A percentile compares a stretch with the other conserved stretches of the same genome.
These are phyloP conservation scores for Porpolomopsis calyptriformis DNA, from an alignment of 768 basidiomycete genomes.

Conservation along the genomic window DNA sequence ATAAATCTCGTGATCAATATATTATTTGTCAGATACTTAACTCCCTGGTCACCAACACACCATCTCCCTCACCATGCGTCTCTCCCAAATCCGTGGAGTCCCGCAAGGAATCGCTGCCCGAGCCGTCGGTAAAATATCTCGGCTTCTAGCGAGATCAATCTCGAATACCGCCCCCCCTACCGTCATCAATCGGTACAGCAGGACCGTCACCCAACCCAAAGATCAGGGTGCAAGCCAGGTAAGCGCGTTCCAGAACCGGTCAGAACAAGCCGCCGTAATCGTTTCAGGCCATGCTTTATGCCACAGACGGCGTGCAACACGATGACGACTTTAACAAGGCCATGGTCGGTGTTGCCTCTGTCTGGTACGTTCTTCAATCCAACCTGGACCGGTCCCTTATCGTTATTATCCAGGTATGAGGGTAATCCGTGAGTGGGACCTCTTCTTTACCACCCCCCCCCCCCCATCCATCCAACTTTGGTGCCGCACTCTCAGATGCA, in stretches of 20 bases:
- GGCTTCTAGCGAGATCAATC: constrained; percentile 19
- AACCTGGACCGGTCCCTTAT: not conserved
- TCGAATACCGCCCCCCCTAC: constrained; percentile 30
- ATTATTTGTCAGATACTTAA: too few relatives aligned
- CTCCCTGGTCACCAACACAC: too few relatives aligned
- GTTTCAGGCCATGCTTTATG: constrained; percentile 90
- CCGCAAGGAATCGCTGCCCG: too few relatives aligned
- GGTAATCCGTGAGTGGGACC: constrained; percentile 78
- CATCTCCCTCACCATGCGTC: too few relatives aligned
- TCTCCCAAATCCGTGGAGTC: too few relatives aligned
- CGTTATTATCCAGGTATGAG: constrained; percentile 66
- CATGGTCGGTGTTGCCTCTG: constrained; percentile 95
- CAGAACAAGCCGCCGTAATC: constrained; percentile 6
- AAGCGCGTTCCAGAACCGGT: constrained; percentile 4
- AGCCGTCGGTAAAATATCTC: too few relatives aligned
- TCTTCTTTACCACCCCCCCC: not conserved
- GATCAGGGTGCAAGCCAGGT: constrained; percentile 94
- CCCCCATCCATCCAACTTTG: not conserved
- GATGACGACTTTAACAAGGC: constrained; percentile 88
- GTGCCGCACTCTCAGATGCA: constrained; percentile 54
- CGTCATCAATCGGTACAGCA: constrained; percentile 62
- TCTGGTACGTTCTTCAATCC: constrained; percentile 57
- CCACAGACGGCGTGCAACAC: constrained; percentile 79
- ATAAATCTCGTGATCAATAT: too few relatives aligned
- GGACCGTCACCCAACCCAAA: constrained; percentile 81